Evolutionary conservation across 2,329 filamentous ascomycete genomes (phyloP).

Genomic region (Clonostachys rosea): DNA sequence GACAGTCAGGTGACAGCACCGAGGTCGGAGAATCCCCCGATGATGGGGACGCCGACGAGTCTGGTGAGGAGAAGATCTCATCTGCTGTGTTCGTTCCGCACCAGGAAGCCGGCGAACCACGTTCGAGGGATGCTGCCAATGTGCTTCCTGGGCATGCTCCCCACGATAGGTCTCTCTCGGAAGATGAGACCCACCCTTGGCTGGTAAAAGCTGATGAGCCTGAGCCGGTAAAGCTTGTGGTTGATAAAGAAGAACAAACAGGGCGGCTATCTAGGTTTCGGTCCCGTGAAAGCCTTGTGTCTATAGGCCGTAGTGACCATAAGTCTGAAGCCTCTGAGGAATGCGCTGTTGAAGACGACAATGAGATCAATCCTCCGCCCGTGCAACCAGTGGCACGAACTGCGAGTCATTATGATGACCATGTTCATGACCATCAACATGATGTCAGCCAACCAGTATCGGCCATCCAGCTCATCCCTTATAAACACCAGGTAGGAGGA

Average conservation of each 20-base stretch:
- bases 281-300: slow-evolving; percentile 19
- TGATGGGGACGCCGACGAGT: slow-evolving; percentile 48
- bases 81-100: slow-evolving; percentile 80
- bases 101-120: slow-evolving; percentile 44
- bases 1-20: slow-evolving; percentile 29
- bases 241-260: slow-evolving; percentile 11
- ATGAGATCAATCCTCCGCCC: slow-evolving; percentile 25
- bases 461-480: slow-evolving; percentile 93
- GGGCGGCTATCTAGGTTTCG: slow-evolving; percentile 13
- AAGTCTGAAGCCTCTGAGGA: slow-evolving; percentile 28
- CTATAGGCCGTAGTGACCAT: slow-evolving; percentile 20
- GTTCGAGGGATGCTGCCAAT: slow-evolving; percentile 10
- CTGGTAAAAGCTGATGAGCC: slow-evolving; percentile 53
- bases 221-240: slow-evolving; percentile 22
- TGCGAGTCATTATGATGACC: slow-evolving; percentile 37
- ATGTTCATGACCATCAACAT: slow-evolving; percentile 43
- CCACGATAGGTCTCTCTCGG: slow-evolving; percentile 28
- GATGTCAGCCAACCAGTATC: slow-evolving; percentile 62
- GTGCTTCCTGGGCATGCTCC: slow-evolving; percentile 33
- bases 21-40: slow-evolving; percentile 32
- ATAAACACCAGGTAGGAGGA: slow-evolving; percentile 94
- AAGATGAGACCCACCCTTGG: slow-evolving; percentile 41
- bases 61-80: slow-evolving; percentile 81
- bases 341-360: slow-evolving; percentile 34
- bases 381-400: slow-evolving; percentile 24